Conservation (phyloP, 2,329 filamentous ascomycete species). For the Phialophora chinensis region DNA sequence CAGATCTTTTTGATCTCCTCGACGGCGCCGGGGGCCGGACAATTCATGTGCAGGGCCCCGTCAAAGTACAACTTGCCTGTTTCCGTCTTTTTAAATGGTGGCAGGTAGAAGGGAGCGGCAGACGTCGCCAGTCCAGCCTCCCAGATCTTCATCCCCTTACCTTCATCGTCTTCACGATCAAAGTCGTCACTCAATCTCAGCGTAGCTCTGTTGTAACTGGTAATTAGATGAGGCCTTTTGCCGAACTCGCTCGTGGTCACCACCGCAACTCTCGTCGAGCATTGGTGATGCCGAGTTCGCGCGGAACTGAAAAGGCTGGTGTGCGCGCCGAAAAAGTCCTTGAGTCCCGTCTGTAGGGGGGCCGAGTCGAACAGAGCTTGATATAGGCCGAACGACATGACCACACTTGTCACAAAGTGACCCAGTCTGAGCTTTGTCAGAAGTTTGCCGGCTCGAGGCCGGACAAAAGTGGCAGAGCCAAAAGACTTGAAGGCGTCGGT, state of each 20-base stretch:
- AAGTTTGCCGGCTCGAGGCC: slow-evolving; percentile 3
- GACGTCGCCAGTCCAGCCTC: slow-evolving; percentile 16
- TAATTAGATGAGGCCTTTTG: slow-evolving; percentile 12
- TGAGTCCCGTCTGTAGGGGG: slow-evolving; percentile 6
- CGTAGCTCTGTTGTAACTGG: slow-evolving; percentile 16
- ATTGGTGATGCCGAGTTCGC: slow-evolving; percentile 19
- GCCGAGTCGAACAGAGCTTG: slow-evolving; percentile 12
- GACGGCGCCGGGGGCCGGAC: slow-evolving; percentile 11
- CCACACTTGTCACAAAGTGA: slow-evolving; percentile 22
- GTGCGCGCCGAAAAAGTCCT: slow-evolving; percentile 7
- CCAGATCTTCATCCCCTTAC: slow-evolving; percentile 17
- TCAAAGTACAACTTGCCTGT: slow-evolving; percentile 15
- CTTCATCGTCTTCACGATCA: slow-evolving; percentile 20
- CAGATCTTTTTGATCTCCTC: slow-evolving; percentile 19
- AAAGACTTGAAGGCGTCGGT: slow-evolving; percentile 14
- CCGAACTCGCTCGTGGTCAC: slow-evolving; percentile 16
- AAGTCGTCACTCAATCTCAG: slow-evolving; percentile 5
- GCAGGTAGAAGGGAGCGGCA: slow-evolving; percentile 13
- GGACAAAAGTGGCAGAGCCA: slow-evolving; percentile 7
- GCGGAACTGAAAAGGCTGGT: slow-evolving; percentile 19
- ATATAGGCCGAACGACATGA: slow-evolving; percentile 18
- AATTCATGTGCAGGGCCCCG: slow-evolving; percentile 19
- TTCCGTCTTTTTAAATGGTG: slow-evolving; percentile 14
- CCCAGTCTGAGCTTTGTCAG: slow-evolving; percentile 9
- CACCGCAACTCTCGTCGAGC: slow-evolving; percentile 19